Base-by-base conservation (phyloP, 371 early-diverging fungal species). In the Mucor piriformis region DNA sequence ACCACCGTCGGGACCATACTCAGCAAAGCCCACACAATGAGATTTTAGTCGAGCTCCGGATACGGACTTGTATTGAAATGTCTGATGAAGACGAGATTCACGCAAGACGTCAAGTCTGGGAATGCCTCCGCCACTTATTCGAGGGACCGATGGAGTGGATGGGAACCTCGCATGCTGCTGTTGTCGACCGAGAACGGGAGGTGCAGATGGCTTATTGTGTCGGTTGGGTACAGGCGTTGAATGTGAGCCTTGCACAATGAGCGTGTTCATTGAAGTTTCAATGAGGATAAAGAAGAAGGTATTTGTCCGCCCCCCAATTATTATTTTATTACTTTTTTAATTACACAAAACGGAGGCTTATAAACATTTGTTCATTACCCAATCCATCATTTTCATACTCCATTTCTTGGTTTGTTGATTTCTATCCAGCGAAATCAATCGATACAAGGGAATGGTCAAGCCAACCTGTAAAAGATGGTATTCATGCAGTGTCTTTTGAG, bases 21-120 rank as follows among this genome's bases (percentile, higher is more conserved):
- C 76, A 32, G 81, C 81, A 69, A 72, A 81, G 0, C 81, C 81
- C 1, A 81, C 74, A 16, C 60, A 49, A 27, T 72, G 74, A 0
- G 79, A 67, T 20, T 59, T 59, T 3, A 79, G 35, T 1, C 54
- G 54, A 6, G 52, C 58, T 3, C 61, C 49, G 1, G 65, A 56
- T 0, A 42, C 49, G 0, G 68, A 66, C 16, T 63, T 46, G 42
- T 66, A 79, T 32, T 66, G 59, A 37, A 74, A 74, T 8, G 80
- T 74, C 42, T 79, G 80, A 57, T 79, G 76, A 10, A 76, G 33
- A 24, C 74, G 65, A 46, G 80, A 61, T 50, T 74, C 74, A 24
- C 65, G 57, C 23, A 79, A 21, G 6, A 72, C 63, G 37, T 72
- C 66, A 6, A 78, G 44, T 24, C 71, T 64, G 12, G 75, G 66